A percentile compares a stretch with the other conserved stretches of the same genome.
Evolutionary conservation across 2,329 filamentous ascomycete species (phyloP).

Genomic region (Coleophoma cylindrospora): DNA sequence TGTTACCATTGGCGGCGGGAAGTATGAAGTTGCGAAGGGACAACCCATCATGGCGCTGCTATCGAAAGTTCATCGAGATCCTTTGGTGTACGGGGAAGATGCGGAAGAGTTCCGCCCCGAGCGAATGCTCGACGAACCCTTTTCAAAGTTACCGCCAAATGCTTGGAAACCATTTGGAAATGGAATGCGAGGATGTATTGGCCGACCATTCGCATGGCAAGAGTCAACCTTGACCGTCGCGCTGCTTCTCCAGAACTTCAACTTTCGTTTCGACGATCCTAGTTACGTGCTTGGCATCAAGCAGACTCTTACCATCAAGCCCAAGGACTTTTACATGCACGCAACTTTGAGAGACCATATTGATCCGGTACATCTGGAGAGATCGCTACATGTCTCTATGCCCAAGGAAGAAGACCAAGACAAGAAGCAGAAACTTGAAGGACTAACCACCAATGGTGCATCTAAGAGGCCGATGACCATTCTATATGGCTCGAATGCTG

Average conservation of each 20-base stretch:
- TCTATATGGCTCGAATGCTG: conserved; percentile 68
- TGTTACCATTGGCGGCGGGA: conserved; percentile 35
- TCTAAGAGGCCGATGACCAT: conserved; percentile 41
- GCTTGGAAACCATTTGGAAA: conserved; percentile 73
- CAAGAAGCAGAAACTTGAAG: conserved; percentile 21
- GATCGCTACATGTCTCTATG: conserved; percentile 19
- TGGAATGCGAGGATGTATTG: conserved; percentile 66
- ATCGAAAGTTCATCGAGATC: conserved; percentile 54
- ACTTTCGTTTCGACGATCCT: conserved; percentile 57
- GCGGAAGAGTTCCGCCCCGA: conserved; percentile 64
- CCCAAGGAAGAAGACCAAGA: conserved; percentile 5
- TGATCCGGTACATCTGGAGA: conserved; percentile 34
- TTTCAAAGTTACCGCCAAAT: conserved; percentile 56
- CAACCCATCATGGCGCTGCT: conserved; percentile 45
- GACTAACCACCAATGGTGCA: conserved; percentile 2
- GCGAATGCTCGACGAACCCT: conserved; percentile 65
- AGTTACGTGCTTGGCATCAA: conserved; percentile 49
- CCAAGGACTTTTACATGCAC: conserved; percentile 57
- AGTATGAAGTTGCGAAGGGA: conserved; percentile 32
- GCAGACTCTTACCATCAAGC: conserved; percentile 56
- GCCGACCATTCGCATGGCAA: conserved; percentile 69
- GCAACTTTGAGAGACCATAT: conserved; percentile 46
- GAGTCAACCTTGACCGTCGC: conserved; percentile 59
- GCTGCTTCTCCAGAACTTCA: conserved; percentile 65
- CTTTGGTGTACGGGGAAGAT: conserved; percentile 58